phyloP scores from a whole-genome alignment of 192 early-diverging fungal genomes.

The Borealophlyctis nickersoniae region DNA sequence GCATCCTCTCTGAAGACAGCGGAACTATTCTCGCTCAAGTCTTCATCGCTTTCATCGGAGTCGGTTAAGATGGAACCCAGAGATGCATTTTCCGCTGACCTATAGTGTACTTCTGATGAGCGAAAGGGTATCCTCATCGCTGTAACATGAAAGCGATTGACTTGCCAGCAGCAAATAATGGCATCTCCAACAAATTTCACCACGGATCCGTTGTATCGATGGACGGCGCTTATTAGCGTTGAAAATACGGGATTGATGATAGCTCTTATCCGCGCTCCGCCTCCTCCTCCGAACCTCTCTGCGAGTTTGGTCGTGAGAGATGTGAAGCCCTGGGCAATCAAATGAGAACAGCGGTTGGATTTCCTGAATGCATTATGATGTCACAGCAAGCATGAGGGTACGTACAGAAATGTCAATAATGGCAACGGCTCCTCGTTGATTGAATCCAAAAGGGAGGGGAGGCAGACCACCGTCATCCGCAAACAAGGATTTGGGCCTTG shows the following conservation, averaged over 20 bases:
- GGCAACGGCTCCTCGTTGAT: neutral
- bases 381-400: too few species aligned
- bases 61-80: too few species aligned
- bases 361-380: too few species aligned
- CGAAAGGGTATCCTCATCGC: too few species aligned
- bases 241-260: neutral
- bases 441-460: neutral
- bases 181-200: slow-evolving; percentile 2
- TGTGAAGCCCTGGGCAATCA: neutral
- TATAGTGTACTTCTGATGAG: too few species aligned
- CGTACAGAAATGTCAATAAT: neutral
- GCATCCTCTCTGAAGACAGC: too few species aligned
- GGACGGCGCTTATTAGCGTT: neutral
- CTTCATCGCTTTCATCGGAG: too few species aligned
- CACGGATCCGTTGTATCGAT: neutral
- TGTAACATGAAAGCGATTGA: too few species aligned
- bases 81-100: too few species aligned
- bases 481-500: neutral
- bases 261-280: neutral
- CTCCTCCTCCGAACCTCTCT: neutral
- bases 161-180: neutral
- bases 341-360: neutral
- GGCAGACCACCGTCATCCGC: neutral
- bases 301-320: neutral
- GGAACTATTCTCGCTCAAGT: too few species aligned